phyloP scores from a whole-genome alignment of 495 filamentous ascomycete genomes.

The Pseudomonodictys pantanalensis region DNA sequence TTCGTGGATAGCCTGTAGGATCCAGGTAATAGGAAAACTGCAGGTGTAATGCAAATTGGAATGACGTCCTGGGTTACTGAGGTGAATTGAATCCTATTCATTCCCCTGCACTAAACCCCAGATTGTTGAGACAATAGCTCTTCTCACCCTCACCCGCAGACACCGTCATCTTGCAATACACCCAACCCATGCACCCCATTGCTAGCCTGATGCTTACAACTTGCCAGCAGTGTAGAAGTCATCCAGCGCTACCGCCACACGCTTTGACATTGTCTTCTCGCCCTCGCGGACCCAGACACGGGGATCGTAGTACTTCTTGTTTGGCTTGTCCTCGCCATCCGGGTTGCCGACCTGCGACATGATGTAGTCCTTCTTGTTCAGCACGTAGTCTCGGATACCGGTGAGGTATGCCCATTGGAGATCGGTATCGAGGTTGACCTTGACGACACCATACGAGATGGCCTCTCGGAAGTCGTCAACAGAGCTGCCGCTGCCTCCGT shows the following conservation, averaged over 20 bases:
- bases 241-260: slow-evolving; percentile 73
- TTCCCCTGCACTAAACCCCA: too few relatives aligned
- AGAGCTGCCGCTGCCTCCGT: slow-evolving; percentile 87
- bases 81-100: too few relatives aligned
- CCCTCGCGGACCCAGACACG: slow-evolving; percentile 85
- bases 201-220: slow-evolving; percentile 57
- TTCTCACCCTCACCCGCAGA: background rate
- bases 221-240: slow-evolving; percentile 90
- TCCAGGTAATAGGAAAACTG: too few relatives aligned
- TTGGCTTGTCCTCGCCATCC: slow-evolving; percentile 91
- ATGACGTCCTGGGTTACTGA: too few relatives aligned
- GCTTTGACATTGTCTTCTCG: slow-evolving; percentile 90
- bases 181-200: too few relatives aligned
- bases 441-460: slow-evolving; percentile 78
- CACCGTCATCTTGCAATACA: background rate
- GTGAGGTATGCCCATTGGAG: slow-evolving; percentile 81
- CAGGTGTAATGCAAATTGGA: too few relatives aligned
- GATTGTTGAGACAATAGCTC: background rate
- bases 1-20: too few relatives aligned
- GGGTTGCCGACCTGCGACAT: slow-evolving; percentile 85
- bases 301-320: slow-evolving; percentile 97
- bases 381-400: slow-evolving; percentile 89
- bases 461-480: slow-evolving; percentile 53
- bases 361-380: slow-evolving; percentile 94
- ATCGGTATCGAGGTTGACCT: slow-evolving; percentile 95